These are phyloP conservation scores for Rhizopogon vesiculosus DNA, from an alignment of 768 basidiomycete species.

Conservation along the genomic window DNA sequence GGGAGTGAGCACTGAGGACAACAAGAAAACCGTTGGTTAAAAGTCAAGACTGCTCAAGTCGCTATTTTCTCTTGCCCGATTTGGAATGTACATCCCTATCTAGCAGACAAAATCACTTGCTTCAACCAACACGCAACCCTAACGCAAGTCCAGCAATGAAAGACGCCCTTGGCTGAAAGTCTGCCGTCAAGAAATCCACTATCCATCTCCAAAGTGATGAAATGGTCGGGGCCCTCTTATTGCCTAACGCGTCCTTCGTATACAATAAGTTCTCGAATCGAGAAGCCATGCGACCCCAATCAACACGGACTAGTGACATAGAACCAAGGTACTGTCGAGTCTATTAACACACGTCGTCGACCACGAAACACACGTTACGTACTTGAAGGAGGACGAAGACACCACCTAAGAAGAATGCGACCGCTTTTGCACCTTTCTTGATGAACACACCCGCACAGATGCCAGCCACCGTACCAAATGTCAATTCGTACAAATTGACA, in stretches of 20 bases:
- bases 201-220: conserved; percentile 61
- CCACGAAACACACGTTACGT: conserved; percentile 11
- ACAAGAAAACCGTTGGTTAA: conserved; percentile 7
- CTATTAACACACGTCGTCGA: not conserved
- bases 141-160: conserved; percentile 82
- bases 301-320: conserved; percentile 64
- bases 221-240: conserved; percentile 57
- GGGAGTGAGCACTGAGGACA: not conserved
- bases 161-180: conserved; percentile 87
- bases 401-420: conserved; percentile 87
- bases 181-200: conserved; percentile 81
- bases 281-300: conserved; percentile 65
- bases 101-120: not conserved
- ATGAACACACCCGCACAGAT: conserved; percentile 90
- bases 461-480: conserved; percentile 86
- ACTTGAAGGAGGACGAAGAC: conserved; percentile 91
- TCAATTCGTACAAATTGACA: conserved; percentile 75
- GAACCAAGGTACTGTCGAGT: conserved; percentile 71
- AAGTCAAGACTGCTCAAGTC: not conserved
- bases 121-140: conserved; percentile 76
- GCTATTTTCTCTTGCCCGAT: conserved; percentile 22
- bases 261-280: conserved; percentile 76
- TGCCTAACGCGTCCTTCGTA: conserved; percentile 52
- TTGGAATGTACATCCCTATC: conserved; percentile 13
- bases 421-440: conserved; percentile 86